Conservation (phyloP, 176 grass and related monocot species). For the Pontederia crassipes region DNA sequence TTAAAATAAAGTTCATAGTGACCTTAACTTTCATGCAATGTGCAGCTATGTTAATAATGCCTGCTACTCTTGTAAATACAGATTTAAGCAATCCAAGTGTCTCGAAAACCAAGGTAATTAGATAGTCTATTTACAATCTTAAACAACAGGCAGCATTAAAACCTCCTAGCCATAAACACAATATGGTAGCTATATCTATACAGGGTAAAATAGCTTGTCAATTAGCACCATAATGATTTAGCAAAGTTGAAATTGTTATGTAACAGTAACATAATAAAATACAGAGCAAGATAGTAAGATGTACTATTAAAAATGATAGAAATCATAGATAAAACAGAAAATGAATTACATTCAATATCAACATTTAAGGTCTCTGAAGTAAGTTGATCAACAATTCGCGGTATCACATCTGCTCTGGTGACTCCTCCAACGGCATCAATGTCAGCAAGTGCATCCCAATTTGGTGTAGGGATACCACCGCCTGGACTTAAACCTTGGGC, state of each 20-base stretch:
- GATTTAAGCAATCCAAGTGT: no score
- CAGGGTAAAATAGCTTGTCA: background rate
- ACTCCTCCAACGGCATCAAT: slow-evolving; percentile 93
- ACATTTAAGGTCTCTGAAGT: slow-evolving; percentile 65
- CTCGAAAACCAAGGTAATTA: no score
- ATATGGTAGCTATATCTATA: no score
- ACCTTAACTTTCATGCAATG: no score
- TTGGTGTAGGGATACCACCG: slow-evolving; percentile 93
- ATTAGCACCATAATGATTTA: background rate
- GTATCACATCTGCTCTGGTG: slow-evolving; percentile 90
- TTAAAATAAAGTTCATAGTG: no score
- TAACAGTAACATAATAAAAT: background rate
- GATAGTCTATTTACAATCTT: no score
- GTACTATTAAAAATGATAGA: slow-evolving; percentile 8
- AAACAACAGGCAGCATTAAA: no score
- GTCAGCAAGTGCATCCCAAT: slow-evolving; percentile 97
- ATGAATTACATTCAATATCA: slow-evolving; percentile 62
- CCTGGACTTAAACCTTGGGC: slow-evolving; percentile 83
- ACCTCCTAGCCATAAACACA: no score
- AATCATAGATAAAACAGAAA: slow-evolving; percentile 16
- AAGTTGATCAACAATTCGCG: slow-evolving; percentile 86
- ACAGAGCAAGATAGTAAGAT: background rate
- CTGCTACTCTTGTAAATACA: no score
- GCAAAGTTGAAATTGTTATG: background rate
- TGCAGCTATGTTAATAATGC: no score